Evolutionary conservation across 1,284 basidiomycete genomes (phyloP).

Genomic region (Pascua guehoae): DNA sequence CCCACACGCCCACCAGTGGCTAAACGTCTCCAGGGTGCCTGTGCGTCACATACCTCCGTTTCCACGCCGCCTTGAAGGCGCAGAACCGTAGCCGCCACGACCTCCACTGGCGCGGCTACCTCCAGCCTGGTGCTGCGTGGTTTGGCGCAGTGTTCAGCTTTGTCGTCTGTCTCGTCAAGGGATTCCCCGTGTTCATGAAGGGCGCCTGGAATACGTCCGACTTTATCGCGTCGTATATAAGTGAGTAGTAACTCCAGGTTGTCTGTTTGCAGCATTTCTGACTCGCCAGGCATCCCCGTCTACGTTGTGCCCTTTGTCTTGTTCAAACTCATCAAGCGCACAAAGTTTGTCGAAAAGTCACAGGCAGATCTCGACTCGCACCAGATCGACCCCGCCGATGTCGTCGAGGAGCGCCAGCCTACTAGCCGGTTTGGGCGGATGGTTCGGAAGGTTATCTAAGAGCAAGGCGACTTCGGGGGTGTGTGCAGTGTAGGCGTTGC

Average conservation of each 20-base stretch:
- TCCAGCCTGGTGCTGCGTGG: slow-evolving; percentile 26
- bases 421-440: slow-evolving; percentile 22
- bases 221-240: slow-evolving; percentile 27
- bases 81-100: slow-evolving; percentile 22
- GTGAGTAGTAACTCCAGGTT: slow-evolving; percentile 9
- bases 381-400: neutral
- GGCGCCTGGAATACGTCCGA: slow-evolving; percentile 15
- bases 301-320: slow-evolving; percentile 13
- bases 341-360: neutral
- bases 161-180: slow-evolving; percentile 28
- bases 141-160: slow-evolving; percentile 19
- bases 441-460: slow-evolving; percentile 41
- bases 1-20: too few species aligned
- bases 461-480: too few species aligned
- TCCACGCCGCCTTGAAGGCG: slow-evolving; percentile 25
- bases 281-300: slow-evolving; percentile 55
- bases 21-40: slow-evolving; percentile 58
- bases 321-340: neutral
- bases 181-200: slow-evolving; percentile 25
- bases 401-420: neutral
- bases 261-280: too few species aligned
- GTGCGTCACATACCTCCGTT: slow-evolving; percentile 24
- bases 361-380: neutral
- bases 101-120: slow-evolving; percentile 19
- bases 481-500: too few species aligned